These are phyloP conservation scores for Chenopodium formosanum DNA, from an alignment of 148 eudicot species.

Conservation along the genomic window DNA sequence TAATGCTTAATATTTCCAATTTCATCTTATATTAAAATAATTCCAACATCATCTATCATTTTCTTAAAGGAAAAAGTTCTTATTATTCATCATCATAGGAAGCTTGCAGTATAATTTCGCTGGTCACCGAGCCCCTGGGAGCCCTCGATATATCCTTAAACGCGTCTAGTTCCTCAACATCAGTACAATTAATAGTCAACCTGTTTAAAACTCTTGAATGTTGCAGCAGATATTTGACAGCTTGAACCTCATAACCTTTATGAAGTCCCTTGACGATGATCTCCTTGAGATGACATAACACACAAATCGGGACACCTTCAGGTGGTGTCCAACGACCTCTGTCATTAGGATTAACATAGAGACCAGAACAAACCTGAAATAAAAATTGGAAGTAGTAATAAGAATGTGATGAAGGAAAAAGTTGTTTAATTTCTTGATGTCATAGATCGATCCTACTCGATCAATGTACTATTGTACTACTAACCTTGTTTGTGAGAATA, in stretches of 20 bases:
- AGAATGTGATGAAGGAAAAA: too few relatives aligned
- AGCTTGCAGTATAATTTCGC: background rate
- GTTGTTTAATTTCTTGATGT: too few relatives aligned
- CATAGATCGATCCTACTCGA: too few relatives aligned
- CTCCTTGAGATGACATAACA: background rate
- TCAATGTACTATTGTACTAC: background rate
- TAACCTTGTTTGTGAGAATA: constrained; percentile 8
- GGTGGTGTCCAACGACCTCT: constrained; percentile 4
- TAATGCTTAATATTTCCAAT: too few relatives aligned
- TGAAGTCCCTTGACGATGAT: background rate
- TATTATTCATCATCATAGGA: background rate
- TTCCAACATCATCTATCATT: too few relatives aligned
- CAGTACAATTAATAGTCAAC: background rate
- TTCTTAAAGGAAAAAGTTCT: too few relatives aligned
- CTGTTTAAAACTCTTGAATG: constrained; percentile 4
- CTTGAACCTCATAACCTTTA: background rate
- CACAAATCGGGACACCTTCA: background rate
- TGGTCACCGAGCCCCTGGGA: background rate
- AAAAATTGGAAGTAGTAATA: too few relatives aligned
- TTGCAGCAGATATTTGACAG: constrained; percentile 6
- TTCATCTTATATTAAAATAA: too few relatives aligned
- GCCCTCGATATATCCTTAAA: background rate
- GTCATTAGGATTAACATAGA: too few relatives aligned
- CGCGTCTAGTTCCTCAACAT: background rate
- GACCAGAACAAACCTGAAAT: too few relatives aligned